Percentiles rank a stretch among this genome's conserved stretches.
phyloP scores from a whole-genome alignment of 1,284 basidiomycete species.

The Anthracocystis walkeri region DNA sequence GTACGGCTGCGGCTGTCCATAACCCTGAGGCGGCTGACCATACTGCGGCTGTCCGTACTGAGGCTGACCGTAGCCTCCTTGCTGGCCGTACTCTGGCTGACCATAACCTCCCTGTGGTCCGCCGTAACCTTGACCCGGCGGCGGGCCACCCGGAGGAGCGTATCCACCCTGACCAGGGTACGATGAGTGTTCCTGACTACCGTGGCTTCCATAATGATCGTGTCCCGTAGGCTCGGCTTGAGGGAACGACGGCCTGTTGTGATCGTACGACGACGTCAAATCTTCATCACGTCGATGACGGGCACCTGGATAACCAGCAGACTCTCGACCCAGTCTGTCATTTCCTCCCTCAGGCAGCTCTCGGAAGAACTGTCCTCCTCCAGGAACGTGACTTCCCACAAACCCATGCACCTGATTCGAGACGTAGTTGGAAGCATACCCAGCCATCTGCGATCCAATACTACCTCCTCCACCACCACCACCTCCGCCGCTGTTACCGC shows the following conservation, averaged over 20 bases:
- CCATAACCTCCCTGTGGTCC: conserved; percentile 24
- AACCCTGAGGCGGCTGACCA: conserved; percentile 9
- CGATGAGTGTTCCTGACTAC: conserved; percentile 9
- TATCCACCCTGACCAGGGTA: conserved; percentile 18
- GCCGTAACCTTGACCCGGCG: conserved; percentile 32
- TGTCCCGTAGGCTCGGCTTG: conserved; percentile 42
- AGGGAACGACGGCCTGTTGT: conserved; percentile 38
- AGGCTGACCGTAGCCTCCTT: conserved; percentile 17
- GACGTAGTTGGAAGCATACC: conserved; percentile 44
- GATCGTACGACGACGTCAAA: conserved; percentile 16
- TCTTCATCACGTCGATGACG: conserved; percentile 18
- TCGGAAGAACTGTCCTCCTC: conserved; percentile 38
- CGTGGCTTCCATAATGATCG: conserved; percentile 20
- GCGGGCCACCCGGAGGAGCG: conserved; percentile 24
- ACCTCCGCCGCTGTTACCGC: conserved; percentile 7
- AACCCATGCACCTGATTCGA: conserved; percentile 48
- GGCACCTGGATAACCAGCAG: conserved; percentile 1
- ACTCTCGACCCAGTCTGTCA: conserved; percentile 1
- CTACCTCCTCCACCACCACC: conserved; percentile 30
- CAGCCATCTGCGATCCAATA: conserved; percentile 46
- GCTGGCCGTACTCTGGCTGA: conserved; percentile 22
- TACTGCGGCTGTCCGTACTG: conserved; percentile 14
- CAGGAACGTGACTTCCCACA: conserved; percentile 38
- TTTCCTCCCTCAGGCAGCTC: conserved; percentile 23
- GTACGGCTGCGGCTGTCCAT: conserved; percentile 27